Conservation (phyloP, 306 rosid genomes). For the Acacia confusa region DNA sequence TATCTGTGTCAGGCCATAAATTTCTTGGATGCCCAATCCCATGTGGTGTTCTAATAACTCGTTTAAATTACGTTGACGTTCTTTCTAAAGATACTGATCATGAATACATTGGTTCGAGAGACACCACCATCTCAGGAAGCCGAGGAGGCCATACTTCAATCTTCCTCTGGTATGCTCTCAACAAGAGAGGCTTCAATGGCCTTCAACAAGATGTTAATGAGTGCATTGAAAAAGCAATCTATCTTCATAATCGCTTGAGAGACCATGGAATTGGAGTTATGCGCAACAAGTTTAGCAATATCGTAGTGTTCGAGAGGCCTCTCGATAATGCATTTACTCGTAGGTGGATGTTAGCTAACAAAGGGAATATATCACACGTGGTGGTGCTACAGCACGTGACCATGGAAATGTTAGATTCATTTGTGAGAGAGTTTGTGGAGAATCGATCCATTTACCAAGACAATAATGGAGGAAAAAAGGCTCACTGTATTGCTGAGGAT, state of each 20-base stretch:
- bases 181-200: conserved; percentile 53
- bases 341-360: conserved; percentile 33
- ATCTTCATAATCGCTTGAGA: conserved; percentile 46
- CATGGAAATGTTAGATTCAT: not conserved
- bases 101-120: conserved; percentile 37
- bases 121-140: conserved; percentile 64
- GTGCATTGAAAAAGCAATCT: conserved; percentile 55
- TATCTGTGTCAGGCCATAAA: too few species aligned
- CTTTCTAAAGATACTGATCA: conserved; percentile 45
- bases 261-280: conserved; percentile 55
- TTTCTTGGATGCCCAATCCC: not conserved
- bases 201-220: conserved; percentile 56
- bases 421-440: not conserved
- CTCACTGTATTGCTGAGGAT: conserved; percentile 56
- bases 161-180: conserved; percentile 60
- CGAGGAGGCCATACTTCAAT: conserved; percentile 62
- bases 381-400: not conserved
- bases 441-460: not conserved
- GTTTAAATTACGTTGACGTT: conserved; percentile 50
- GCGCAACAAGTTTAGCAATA: conserved; percentile 62
- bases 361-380: conserved; percentile 22
- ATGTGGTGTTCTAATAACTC: conserved; percentile 38
- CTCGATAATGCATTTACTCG: not conserved
- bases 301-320: conserved; percentile 24
- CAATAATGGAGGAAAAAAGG: conserved; percentile 42